Evolutionary conservation across 768 basidiomycete genomes (phyloP).

Genomic region (Lentinula detonsa): DNA sequence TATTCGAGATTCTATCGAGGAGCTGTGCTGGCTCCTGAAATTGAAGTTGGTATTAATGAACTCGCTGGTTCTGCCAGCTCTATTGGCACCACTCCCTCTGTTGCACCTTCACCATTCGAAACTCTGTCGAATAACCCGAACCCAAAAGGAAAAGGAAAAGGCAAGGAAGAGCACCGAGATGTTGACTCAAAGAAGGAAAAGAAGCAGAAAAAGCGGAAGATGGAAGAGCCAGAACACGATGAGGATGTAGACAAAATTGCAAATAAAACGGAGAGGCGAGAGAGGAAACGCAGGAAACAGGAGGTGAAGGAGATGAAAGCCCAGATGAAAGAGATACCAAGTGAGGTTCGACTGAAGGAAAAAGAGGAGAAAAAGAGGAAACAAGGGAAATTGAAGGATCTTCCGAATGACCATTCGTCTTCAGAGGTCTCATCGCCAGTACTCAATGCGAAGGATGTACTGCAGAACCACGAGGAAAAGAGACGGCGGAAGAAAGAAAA

Average conservation of each 20-base stretch:
- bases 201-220: constrained; percentile 6
- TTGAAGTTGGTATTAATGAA: background rate
- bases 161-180: constrained; percentile 2
- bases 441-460: background rate
- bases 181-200: constrained; percentile 7
- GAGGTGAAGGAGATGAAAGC: background rate
- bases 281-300: background rate
- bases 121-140: background rate
- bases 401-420: background rate
- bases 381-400: background rate
- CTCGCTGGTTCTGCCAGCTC: background rate
- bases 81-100: background rate
- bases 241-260: constrained; percentile 7
- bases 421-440: background rate
- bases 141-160: constrained; percentile 3
- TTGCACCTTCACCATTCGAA: background rate
- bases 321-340: background rate
- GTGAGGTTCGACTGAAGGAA: background rate
- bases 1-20: constrained; percentile 84
- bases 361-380: background rate
- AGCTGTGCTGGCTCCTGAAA: constrained; percentile 52
- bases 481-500: constrained; percentile 12
- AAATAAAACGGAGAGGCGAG: constrained; percentile 8
- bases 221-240: background rate
- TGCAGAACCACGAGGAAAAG: constrained; percentile 9